These are phyloP conservation scores for Elaeis guineensis DNA, from an alignment of 176 grass and related monocot species.

Conservation along the genomic window DNA sequence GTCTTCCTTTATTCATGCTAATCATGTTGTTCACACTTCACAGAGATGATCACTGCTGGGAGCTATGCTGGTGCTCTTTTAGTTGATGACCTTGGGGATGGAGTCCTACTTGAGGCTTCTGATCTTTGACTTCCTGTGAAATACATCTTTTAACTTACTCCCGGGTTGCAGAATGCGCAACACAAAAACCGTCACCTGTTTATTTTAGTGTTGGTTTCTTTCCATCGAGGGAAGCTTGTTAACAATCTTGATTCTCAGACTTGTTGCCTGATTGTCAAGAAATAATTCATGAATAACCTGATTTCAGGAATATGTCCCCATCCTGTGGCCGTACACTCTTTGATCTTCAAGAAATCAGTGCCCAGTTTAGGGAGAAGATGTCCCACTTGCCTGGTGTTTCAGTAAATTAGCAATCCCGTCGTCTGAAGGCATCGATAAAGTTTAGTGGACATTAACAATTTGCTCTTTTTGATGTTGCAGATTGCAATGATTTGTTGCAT, in stretches of 20 bases:
- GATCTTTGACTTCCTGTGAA: slow-evolving; percentile 80
- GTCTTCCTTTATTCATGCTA: slow-evolving; percentile 17
- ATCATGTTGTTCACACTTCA: slow-evolving; percentile 5
- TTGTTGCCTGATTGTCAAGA: too few relatives aligned
- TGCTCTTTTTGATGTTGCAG: slow-evolving; percentile 31
- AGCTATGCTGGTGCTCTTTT: slow-evolving; percentile 74
- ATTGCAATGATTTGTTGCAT: slow-evolving; percentile 98
- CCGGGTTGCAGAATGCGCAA: slow-evolving; percentile 99
- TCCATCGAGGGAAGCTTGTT: background rate
- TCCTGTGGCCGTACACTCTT: slow-evolving; percentile 91
- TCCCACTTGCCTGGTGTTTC: slow-evolving; percentile 91
- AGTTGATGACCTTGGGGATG: slow-evolving; percentile 93
- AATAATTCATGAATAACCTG: background rate
- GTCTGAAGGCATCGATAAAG: too few relatives aligned
- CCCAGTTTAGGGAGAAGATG: slow-evolving; percentile 85
- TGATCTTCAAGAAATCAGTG: slow-evolving; percentile 88
- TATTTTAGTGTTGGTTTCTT: background rate
- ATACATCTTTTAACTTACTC: slow-evolving; percentile 95
- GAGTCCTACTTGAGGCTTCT: slow-evolving; percentile 70
- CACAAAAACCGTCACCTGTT: slow-evolving; percentile 84
- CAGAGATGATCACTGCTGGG: slow-evolving; percentile 90
- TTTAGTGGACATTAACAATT: background rate
- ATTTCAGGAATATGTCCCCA: slow-evolving; percentile 85
- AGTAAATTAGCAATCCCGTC: slow-evolving; percentile 28
- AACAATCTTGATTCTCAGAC: too few relatives aligned